These are phyloP conservation scores for Xylaria palmicola DNA, from an alignment of 495 filamentous ascomycete species.

Conservation along the genomic window DNA sequence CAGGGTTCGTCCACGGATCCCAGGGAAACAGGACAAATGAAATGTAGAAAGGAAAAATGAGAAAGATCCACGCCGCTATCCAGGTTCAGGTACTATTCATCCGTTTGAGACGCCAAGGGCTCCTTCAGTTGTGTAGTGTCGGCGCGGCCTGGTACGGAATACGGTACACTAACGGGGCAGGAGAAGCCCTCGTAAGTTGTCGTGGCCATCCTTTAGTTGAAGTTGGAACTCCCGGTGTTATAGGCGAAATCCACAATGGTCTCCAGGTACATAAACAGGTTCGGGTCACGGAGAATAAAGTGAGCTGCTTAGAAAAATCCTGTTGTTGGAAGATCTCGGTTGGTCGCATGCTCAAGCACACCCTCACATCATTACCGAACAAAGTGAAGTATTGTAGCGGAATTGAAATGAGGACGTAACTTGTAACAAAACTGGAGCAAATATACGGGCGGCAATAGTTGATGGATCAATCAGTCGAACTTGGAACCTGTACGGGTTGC, in stretches of 20 bases:
- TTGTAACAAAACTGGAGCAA: conserved; percentile 13
- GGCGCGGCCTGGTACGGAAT: background rate
- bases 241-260: no score
- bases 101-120: conserved; percentile 1
- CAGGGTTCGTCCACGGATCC: background rate
- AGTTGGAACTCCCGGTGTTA: no score
- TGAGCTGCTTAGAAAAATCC: background rate
- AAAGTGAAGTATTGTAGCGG: conserved; percentile 26
- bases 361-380: conserved; percentile 23
- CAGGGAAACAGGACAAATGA: conserved; percentile 13
- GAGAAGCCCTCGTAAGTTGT: no score
- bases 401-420: conserved; percentile 22
- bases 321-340: conserved; percentile 5
- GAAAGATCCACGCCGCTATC: conserved; percentile 13
- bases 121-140: background rate
- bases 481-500: conserved; percentile 23
- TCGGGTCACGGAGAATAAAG: conserved; percentile 1
- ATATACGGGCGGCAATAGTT: background rate
- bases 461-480: conserved; percentile 15
- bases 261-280: no score
- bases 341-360: conserved; percentile 14
- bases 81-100: no score
- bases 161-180: background rate
- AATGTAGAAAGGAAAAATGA: conserved; percentile 19
- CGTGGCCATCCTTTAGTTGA: no score